phyloP scores from a whole-genome alignment of 1,284 basidiomycete genomes.

The Irpex sp. region DNA sequence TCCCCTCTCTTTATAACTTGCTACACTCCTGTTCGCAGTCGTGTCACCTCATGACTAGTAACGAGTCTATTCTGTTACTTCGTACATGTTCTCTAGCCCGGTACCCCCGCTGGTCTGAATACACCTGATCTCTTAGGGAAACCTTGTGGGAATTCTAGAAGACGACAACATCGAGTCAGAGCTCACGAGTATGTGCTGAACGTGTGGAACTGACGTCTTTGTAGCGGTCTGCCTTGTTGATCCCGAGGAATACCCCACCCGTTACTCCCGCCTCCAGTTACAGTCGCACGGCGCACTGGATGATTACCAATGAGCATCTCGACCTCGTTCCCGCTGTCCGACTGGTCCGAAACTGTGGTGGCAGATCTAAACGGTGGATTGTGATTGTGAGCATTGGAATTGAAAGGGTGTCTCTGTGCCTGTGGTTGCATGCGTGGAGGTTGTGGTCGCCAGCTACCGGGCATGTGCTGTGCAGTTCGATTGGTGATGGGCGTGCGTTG shows the following conservation, averaged over 20 bases:
- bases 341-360: slow-evolving; percentile 49
- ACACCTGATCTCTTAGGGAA: slow-evolving; percentile 9
- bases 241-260: neutral
- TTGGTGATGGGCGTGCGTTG: slow-evolving; percentile 69
- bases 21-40: neutral
- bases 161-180: neutral
- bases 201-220: neutral
- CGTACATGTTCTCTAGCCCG: neutral
- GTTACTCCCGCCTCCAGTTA: neutral
- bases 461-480: slow-evolving; percentile 32
- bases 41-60: neutral
- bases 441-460: slow-evolving; percentile 29
- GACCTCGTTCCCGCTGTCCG: slow-evolving; percentile 66
- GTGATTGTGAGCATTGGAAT: slow-evolving; percentile 23
- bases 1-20: neutral
- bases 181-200: neutral
- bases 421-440: neutral
- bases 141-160: slow-evolving; percentile 15
- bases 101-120: slow-evolving; percentile 11
- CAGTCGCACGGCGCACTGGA: slow-evolving; percentile 14
- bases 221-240: neutral
- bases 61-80: neutral
- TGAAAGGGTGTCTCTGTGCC: slow-evolving; percentile 41
- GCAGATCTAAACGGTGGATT: slow-evolving; percentile 43
- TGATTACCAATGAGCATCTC: slow-evolving; percentile 51